phyloP scores from a whole-genome alignment of 495 filamentous ascomycete genomes.

The Opeltia flavorubescens region DNA sequence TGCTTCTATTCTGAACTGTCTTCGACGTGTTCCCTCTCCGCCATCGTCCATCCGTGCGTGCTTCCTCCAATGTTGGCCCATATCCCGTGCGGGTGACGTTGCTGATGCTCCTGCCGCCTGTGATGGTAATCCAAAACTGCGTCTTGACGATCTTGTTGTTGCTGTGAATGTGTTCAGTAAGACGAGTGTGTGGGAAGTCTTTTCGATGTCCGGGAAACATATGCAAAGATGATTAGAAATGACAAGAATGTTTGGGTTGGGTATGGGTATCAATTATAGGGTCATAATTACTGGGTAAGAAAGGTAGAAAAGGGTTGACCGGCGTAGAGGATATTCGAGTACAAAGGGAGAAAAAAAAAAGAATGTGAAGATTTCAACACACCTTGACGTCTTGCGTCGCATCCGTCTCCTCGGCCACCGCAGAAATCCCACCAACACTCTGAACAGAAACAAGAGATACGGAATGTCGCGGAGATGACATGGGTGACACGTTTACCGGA shows the following conservation, averaged over 20 bases:
- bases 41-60: too few relatives aligned
- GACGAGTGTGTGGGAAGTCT: not conserved
- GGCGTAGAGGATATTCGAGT: not conserved
- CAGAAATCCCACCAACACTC: not conserved
- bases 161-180: constrained; percentile 1
- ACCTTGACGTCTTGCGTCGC: not conserved
- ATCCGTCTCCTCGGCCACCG: not conserved
- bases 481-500: not conserved
- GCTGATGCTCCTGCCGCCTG: too few relatives aligned
- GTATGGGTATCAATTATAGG: too few relatives aligned
- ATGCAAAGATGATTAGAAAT: not conserved
- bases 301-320: not conserved
- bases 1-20: too few relatives aligned
- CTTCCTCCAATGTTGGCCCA: too few relatives aligned
- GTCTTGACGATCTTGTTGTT: not conserved
- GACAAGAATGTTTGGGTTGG: too few relatives aligned
- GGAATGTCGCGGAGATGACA: not conserved
- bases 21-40: too few relatives aligned
- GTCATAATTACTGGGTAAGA: not conserved
- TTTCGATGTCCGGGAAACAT: not conserved
- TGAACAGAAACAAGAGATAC: not conserved
- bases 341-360: not conserved
- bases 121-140: too few relatives aligned
- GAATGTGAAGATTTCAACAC: not conserved
- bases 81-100: too few relatives aligned